Evolutionary conservation across 768 basidiomycete species (phyloP).

Genomic region (Suillus tomentosus): DNA sequence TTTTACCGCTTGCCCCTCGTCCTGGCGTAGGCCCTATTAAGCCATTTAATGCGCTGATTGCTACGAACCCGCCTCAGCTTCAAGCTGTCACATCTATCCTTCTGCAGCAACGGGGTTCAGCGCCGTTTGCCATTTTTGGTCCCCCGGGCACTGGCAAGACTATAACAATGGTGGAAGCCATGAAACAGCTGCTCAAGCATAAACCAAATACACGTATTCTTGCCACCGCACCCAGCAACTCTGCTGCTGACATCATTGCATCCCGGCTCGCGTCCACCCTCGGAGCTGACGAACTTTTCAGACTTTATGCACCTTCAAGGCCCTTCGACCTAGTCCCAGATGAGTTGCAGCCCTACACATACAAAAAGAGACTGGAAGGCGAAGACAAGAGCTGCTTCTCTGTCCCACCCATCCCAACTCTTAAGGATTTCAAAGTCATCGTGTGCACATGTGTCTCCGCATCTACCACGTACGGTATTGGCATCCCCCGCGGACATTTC

Average conservation of each 20-base stretch:
- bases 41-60: conserved; percentile 46
- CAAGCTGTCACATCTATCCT: conserved; percentile 52
- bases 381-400: conserved; percentile 20
- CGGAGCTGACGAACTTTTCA: conserved; percentile 44
- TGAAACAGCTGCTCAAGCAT: conserved; percentile 50
- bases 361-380: conserved; percentile 33
- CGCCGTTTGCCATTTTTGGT: conserved; percentile 63
- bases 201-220: conserved; percentile 50
- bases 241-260: conserved; percentile 64
- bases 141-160: conserved; percentile 75
- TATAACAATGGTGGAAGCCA: conserved; percentile 63
- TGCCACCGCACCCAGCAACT: conserved; percentile 70
- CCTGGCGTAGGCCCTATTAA: conserved; percentile 15
- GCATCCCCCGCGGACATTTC: conserved; percentile 62
- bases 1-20: conserved; percentile 3
- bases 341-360: conserved; percentile 39
- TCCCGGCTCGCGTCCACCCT: conserved; percentile 39
- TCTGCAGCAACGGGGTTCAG: conserved; percentile 43
- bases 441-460: conserved; percentile 69
- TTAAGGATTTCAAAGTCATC: conserved; percentile 53
- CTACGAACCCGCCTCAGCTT: conserved; percentile 47
- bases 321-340: conserved; percentile 39
- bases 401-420: conserved; percentile 41
- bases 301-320: conserved; percentile 55
- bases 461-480: conserved; percentile 54